These are phyloP conservation scores for Metschnikowia kofuensis DNA, from an alignment of 805 yeast genomes.

Conservation along the genomic window DNA sequence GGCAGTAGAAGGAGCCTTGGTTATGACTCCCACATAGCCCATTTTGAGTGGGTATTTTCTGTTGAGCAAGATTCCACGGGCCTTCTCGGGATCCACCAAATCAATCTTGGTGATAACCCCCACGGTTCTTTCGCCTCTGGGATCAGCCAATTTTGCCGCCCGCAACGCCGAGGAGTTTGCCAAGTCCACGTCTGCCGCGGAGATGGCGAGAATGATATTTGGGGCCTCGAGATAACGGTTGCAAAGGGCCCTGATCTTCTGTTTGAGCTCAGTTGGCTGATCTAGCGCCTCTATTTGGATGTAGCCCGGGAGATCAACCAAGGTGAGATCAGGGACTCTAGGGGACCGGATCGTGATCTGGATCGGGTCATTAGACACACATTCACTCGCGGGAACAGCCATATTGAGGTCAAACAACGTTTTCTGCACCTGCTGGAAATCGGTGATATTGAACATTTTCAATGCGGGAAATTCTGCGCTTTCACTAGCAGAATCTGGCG, in stretches of 20 bases:
- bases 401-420: slow-evolving; percentile 84
- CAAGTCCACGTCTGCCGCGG: slow-evolving; percentile 96
- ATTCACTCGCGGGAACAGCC: slow-evolving; percentile 85
- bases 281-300: slow-evolving; percentile 96
- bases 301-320: slow-evolving; percentile 96
- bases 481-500: slow-evolving; percentile 77
- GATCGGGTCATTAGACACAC: slow-evolving; percentile 90
- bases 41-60: slow-evolving; percentile 83
- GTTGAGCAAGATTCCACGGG: slow-evolving; percentile 66
- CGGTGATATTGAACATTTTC: slow-evolving; percentile 76
- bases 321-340: slow-evolving; percentile 79
- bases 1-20: slow-evolving; percentile 61
- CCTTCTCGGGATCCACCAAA: slow-evolving; percentile 74
- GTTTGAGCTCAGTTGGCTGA: slow-evolving; percentile 83
- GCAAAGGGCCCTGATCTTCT: slow-evolving; percentile 75
- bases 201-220: slow-evolving; percentile 90
- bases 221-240: slow-evolving; percentile 86
- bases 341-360: slow-evolving; percentile 90
- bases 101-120: slow-evolving; percentile 96
- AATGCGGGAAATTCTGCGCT: slow-evolving; percentile 92
- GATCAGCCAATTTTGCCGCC: slow-evolving; percentile 87
- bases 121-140: slow-evolving; percentile 90
- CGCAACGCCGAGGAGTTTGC: slow-evolving; percentile 94
- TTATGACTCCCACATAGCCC: slow-evolving; percentile 99
- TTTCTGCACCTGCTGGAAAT: slow-evolving; percentile 84